Conservation (phyloP, 2,329 filamentous ascomycete species). For the Plectosphaerella sp. region DNA sequence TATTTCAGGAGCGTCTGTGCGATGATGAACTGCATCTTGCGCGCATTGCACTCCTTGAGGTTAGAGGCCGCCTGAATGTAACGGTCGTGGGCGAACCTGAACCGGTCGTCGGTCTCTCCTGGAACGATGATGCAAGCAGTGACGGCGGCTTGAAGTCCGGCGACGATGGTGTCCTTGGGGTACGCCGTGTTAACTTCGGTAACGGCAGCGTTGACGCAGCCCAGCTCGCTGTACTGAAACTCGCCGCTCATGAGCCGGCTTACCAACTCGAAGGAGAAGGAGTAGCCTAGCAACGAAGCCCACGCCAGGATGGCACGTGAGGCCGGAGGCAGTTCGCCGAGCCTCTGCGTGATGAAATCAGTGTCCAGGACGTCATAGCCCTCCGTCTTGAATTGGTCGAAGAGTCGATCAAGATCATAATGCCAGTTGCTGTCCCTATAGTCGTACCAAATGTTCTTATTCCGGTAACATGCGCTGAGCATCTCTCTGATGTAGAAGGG, state of each 20-base stretch:
- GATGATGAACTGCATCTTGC: conserved; percentile 89
- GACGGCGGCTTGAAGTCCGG: conserved; percentile 70
- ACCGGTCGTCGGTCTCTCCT: conserved; percentile 79
- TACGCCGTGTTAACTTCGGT: conserved; percentile 40
- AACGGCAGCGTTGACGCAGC: conserved; percentile 23
- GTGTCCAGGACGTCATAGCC: conserved; percentile 75
- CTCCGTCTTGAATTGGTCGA: conserved; percentile 76
- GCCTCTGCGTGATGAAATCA: conserved; percentile 73
- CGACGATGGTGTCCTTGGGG: conserved; percentile 64
- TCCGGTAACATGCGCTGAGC: conserved; percentile 80
- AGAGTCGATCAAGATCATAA: conserved; percentile 80
- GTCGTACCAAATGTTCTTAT: conserved; percentile 86
- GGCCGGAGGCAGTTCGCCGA: conserved; percentile 70
- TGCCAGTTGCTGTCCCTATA: conserved; percentile 80
- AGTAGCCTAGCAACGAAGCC: conserved; percentile 77
- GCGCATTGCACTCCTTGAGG: conserved; percentile 63
- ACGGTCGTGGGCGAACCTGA: conserved; percentile 84
- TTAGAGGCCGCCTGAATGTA: conserved; percentile 72
- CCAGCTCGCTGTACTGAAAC: conserved; percentile 57
- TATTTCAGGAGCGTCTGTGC: conserved; percentile 77
- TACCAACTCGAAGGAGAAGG: conserved; percentile 80
- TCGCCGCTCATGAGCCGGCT: conserved; percentile 72
- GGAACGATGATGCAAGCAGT: conserved; percentile 67
- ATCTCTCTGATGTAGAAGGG: conserved; percentile 91
- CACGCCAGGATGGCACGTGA: conserved; percentile 80